Base-by-base conservation (phyloP, 2,329 filamentous ascomycete species). In the Emergomyces pasteurianus region DNA sequence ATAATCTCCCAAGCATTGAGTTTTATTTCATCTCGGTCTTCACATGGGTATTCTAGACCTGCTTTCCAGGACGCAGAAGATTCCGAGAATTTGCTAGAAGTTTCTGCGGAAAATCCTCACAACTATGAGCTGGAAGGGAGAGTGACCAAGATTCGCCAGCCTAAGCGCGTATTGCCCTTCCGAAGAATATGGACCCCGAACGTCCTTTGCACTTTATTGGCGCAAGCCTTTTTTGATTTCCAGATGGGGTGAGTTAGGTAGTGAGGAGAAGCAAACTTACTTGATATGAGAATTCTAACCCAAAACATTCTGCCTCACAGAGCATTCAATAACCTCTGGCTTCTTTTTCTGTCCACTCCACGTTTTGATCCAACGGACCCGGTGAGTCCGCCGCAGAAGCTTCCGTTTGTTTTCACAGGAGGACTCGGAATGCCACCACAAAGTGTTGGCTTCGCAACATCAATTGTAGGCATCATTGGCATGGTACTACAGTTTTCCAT, bases 251-350 rank as follows among this genome's bases (percentile, higher is more conserved):
- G 63, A 56, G 66, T 64, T 26, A 26, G n/a, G 31, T 23, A 43
- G n/a, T 16, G 23, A 31, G 8, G 42, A 23, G n/a, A 36, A 10
- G 3, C 14, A 12, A 49, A 26, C 36, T n/a, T 28, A 23, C 14
- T 31, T 12, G 26, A 58, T n/a, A 2, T 21, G 3, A 8, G 16
- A 28, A 28, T 49, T n/a, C 40, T 58, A 58, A 36, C 55, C 8
- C 4, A 23, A 31, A 9, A 21, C 31, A 26, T 38, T 36, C 50
- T 36, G 21, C 31, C 8, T 3, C 31, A 23, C n/a, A 85, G 84
- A 63, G 87, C 87, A 34, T 91, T 90, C 76, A 86, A 89, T 70
- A 85, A 86, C 21, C 80, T 91, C 26, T 90, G 87, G 86, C 85
- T 88, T 57, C 81, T 90, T 54, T 91, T 91, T 74, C 81, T 91